Evolutionary conservation across 495 filamentous ascomycete genomes (phyloP).

Genomic region (Penicillium goetzii): DNA sequence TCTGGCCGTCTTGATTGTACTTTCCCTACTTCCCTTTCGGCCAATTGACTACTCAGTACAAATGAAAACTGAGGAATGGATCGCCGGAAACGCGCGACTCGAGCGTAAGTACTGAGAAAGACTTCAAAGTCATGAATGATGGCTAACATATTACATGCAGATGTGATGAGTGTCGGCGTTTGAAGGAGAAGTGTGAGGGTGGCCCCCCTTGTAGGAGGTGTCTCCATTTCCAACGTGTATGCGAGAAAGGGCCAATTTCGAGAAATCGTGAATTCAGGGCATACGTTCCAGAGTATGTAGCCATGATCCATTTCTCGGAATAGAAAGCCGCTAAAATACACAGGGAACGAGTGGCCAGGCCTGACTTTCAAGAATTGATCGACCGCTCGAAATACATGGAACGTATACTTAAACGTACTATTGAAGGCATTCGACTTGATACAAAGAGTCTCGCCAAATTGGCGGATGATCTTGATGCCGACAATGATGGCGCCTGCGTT

Average conservation of each 20-base stretch:
- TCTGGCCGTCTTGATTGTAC: neutral
- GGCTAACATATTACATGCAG: neutral
- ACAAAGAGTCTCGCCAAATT: conserved; percentile 26
- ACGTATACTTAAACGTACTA: conserved; percentile 27
- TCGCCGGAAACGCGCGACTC: neutral
- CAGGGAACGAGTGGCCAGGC: conserved; percentile 22
- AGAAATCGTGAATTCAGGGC: neutral
- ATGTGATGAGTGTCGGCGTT: conserved; percentile 8
- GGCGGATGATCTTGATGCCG: conserved; percentile 21
- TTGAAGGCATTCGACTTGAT: conserved; percentile 31
- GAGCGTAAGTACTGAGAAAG: neutral
- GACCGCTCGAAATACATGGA: conserved; percentile 37
- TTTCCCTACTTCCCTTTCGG: neutral
- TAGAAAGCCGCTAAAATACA: neutral
- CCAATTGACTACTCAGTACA: neutral
- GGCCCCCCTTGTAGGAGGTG: conserved; percentile 12
- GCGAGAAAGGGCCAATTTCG: neutral
- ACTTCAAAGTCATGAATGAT: neutral
- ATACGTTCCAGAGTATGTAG: neutral
- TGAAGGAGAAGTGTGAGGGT: conserved; percentile 12
- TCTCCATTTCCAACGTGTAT: neutral
- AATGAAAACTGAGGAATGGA: neutral
- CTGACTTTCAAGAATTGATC: conserved; percentile 24
- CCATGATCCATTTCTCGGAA: neutral
- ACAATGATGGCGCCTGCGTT: neutral